Evolutionary conservation across 75 land plant genomes (phyloP).

Genomic region (Selaginella tamariscina): DNA sequence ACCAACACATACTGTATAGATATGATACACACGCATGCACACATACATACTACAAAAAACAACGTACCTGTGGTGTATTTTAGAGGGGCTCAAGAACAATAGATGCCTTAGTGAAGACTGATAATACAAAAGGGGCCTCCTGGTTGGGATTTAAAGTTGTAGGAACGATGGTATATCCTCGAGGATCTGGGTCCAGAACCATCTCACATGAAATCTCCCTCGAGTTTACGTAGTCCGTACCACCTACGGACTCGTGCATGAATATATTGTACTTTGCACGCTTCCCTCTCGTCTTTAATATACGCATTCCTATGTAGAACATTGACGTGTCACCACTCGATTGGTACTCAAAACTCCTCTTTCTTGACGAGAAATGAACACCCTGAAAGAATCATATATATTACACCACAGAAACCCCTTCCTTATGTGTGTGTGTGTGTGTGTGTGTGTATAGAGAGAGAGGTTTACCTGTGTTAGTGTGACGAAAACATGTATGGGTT

Average conservation of each 20-base stretch:
- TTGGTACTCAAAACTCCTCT: constrained; percentile 62
- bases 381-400: constrained; percentile 37
- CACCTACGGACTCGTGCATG: constrained; percentile 92
- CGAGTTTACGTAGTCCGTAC: constrained; percentile 96
- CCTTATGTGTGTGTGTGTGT: neutral
- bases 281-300: constrained; percentile 83
- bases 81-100: constrained; percentile 70
- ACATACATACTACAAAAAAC: neutral
- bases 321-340: constrained; percentile 74
- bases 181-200: constrained; percentile 96
- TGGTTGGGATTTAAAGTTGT: constrained; percentile 88
- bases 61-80: neutral
- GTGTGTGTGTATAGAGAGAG: neutral
- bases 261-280: constrained; percentile 87
- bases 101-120: constrained; percentile 95
- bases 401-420: neutral
- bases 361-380: constrained; percentile 64
- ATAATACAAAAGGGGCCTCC: constrained; percentile 95
- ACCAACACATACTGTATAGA: too few species aligned
- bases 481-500: constrained; percentile 88
- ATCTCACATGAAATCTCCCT: constrained; percentile 98
- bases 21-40: too few species aligned
- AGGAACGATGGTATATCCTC: constrained; percentile 98
- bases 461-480: constrained; percentile 83
- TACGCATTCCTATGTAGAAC: constrained; percentile 94